Evolutionary conservation across 208 protist species (phyloP).

Genomic region (Leishmania turanica): DNA sequence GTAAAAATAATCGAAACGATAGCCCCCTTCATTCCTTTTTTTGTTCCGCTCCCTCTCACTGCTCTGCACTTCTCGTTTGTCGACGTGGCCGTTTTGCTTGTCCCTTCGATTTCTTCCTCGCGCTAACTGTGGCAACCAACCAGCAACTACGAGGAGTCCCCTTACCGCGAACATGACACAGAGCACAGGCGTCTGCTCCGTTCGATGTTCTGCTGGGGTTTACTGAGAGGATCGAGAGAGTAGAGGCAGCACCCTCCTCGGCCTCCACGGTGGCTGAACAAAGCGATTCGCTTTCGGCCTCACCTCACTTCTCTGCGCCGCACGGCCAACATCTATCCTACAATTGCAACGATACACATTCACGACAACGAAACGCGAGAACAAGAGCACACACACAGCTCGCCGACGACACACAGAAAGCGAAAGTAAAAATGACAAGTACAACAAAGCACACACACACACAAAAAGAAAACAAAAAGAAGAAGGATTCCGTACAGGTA

Average conservation of each 20-base stretch:
- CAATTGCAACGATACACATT: not conserved
- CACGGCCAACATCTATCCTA: not conserved
- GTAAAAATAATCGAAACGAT: not conserved
- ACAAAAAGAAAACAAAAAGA: no score
- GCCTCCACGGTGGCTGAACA: not conserved
- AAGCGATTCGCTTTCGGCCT: not conserved
- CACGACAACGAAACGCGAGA: not conserved
- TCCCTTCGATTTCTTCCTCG: not conserved
- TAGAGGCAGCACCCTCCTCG: not conserved
- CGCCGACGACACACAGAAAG: not conserved
- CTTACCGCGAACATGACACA: not conserved
- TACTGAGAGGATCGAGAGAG: not conserved
- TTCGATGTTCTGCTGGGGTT: not conserved
- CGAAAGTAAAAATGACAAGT: not conserved
- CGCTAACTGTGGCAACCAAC: not conserved
- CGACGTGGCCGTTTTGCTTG: not conserved
- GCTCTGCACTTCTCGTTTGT: not conserved
- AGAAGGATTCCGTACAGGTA: conserved; percentile 4
- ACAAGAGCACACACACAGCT: not conserved
- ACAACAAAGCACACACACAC: not conserved
- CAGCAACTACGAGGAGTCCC: not conserved
- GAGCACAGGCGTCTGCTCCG: not conserved
- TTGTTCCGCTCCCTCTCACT: not conserved
- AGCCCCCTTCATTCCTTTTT: not conserved
- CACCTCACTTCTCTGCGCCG: not conserved